phyloP scores from a whole-genome alignment of 345 rosid species.

The Populus pruinosa region DNA sequence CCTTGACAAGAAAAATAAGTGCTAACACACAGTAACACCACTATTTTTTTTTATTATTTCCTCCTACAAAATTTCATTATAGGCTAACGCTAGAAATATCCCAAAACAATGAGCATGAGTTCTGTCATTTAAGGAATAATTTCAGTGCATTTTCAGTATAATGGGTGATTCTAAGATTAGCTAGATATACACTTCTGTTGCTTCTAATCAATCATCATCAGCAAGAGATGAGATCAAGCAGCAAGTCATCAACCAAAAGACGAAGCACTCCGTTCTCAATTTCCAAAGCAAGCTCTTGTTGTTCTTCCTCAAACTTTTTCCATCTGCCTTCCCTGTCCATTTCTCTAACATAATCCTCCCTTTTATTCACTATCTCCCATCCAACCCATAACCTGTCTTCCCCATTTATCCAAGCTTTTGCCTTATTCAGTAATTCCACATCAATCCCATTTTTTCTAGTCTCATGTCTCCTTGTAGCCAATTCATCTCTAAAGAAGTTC shows the following conservation, averaged over 20 bases:
- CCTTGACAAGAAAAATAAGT: neutral
- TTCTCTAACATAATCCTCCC: conserved; percentile 32
- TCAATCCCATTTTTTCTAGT: conserved; percentile 7
- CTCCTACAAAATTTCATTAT: neutral
- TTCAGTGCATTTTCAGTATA: neutral
- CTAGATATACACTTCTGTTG: neutral
- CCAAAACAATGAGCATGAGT: neutral
- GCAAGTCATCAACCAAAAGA: conserved; percentile 36
- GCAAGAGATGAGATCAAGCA: conserved; percentile 15
- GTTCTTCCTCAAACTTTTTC: conserved; percentile 37
- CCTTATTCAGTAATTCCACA: conserved; percentile 24
- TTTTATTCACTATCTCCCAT: conserved; percentile 23
- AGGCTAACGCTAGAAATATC: neutral
- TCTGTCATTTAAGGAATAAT: neutral
- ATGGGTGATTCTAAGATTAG: neutral
- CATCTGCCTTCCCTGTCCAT: conserved; percentile 36
- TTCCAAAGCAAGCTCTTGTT: conserved; percentile 29
- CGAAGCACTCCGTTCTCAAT: conserved; percentile 28
- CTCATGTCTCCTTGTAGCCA: conserved; percentile 15
- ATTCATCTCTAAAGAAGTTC: conserved; percentile 51
- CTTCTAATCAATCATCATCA: neutral
- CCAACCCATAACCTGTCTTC: conserved; percentile 18
- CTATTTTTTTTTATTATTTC: neutral
- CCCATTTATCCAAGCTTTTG: conserved; percentile 48
- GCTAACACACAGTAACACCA: neutral